Evolutionary conservation across 371 early-diverging fungal species (phyloP).

Genomic region (Zopfochytrium polystomum): DNA sequence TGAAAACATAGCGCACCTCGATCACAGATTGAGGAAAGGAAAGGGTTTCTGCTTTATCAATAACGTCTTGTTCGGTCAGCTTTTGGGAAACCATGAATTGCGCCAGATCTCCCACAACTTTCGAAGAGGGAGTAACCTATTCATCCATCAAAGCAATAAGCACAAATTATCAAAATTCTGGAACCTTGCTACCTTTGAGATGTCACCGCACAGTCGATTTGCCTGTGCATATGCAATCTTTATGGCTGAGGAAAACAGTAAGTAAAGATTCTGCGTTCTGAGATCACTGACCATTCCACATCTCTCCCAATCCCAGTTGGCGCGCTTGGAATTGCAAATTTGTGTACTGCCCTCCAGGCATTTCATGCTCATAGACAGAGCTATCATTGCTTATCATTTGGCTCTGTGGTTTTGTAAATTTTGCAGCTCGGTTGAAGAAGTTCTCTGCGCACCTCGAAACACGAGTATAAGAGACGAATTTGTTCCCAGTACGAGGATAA

Average conservation of each 20-base stretch:
- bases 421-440: no score
- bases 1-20: constrained; percentile 43
- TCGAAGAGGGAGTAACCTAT: constrained; percentile 90
- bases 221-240: constrained; percentile 88
- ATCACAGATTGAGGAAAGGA: constrained; percentile 92
- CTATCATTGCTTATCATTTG: constrained; percentile 81
- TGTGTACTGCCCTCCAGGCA: constrained; percentile 96
- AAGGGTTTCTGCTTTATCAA: constrained; percentile 67
- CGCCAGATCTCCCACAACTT: constrained; percentile 95
- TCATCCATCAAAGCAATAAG: background rate
- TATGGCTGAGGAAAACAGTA: constrained; percentile 52
- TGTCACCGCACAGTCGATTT: constrained; percentile 88
- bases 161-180: background rate
- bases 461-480: constrained; percentile 84
- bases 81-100: constrained; percentile 94
- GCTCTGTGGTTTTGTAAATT: no score
- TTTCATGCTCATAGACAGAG: constrained; percentile 90
- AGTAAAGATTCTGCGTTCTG: background rate
- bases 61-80: constrained; percentile 68
- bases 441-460: constrained; percentile 91
- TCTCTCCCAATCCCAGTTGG: constrained; percentile 84
- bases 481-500: constrained; percentile 96
- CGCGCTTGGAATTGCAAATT: constrained; percentile 95
- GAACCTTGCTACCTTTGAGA: constrained; percentile 73
- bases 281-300: constrained; percentile 63